Base-by-base conservation (phyloP, 176 grass and related monocot species). In the Rhynchospora pubera region DNA sequence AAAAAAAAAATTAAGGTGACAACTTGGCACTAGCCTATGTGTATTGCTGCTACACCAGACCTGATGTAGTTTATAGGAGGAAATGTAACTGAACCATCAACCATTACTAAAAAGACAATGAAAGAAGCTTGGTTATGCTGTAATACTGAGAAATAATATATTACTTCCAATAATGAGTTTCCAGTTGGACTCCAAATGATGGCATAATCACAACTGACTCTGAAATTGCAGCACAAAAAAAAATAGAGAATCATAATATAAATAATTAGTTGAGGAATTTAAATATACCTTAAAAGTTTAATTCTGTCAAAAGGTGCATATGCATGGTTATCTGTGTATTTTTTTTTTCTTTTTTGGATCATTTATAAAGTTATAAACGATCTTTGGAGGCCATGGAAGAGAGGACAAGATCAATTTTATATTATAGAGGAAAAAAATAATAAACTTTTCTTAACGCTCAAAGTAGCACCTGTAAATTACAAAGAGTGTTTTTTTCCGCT, bases 121-220 rank as follows among this genome's bases (percentile, higher is more conserved):
- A 19, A 64, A 70, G 57, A 48, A 75, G 51, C 32, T 15, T 90
- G 32, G 46, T 16, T 5, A 71, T 71, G 28, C 43, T 79, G 2
- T 21, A 52, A 65, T 65, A 24, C 30, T 47, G 78, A 10, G 62
- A 32, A n/a, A n/a, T n/a, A 58, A 3, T 82, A 65, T 88, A 12
- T 67, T 71, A 87, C 94, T 88, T 94, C 92, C 90, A 91, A 66
- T 78, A 94, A 81, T 90, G 92, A 82, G 86, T 80, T 71, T 94
- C 90, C 70, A 94, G 63, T 52, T 97, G 92, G 65, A 97, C 32
- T 4, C 94, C 95, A 86, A 97, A 93, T 85, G 67, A 66, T 55
- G 88, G 90, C 81, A 94, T 92, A 85, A 94, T 89, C 48, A 97
- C 44, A 75, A 94, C 80, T 43, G 90, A 91, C 58, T 94, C 92